These are phyloP conservation scores for Alternaria ethzedia DNA, from an alignment of 2,329 filamentous ascomycete genomes.

Conservation along the genomic window DNA sequence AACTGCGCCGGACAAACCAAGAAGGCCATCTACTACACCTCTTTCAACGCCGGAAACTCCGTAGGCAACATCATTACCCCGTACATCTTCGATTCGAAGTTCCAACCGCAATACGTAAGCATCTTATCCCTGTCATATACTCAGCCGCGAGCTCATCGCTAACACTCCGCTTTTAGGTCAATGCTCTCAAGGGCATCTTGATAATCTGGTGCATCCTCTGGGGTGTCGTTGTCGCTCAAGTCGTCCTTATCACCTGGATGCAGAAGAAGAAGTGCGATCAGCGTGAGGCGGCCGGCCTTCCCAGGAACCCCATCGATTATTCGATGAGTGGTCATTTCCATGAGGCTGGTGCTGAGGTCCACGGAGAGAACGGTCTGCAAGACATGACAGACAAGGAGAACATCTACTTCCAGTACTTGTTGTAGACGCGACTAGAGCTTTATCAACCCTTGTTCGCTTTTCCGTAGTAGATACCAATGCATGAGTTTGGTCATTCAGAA, in stretches of 20 bases:
- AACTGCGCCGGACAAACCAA: slow-evolving; percentile 74
- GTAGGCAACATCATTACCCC: slow-evolving; percentile 64
- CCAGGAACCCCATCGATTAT: slow-evolving; percentile 23
- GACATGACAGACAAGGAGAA: slow-evolving; percentile 33
- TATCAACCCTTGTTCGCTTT: background rate
- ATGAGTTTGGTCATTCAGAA: background rate
- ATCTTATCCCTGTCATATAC: background rate
- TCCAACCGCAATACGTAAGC: slow-evolving; percentile 30
- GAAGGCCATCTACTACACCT: slow-evolving; percentile 67
- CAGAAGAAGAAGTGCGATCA: slow-evolving; percentile 29
- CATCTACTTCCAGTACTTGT: slow-evolving; percentile 29
- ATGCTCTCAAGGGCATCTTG: slow-evolving; percentile 29
- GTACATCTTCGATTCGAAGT: slow-evolving; percentile 30
- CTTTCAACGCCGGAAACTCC: slow-evolving; percentile 68
- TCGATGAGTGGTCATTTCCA: slow-evolving; percentile 26
- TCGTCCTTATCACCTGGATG: slow-evolving; percentile 25
- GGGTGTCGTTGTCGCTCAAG: slow-evolving; percentile 22
- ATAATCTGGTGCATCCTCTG: slow-evolving; percentile 31
- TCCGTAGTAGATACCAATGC: background rate
- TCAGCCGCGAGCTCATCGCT: background rate
- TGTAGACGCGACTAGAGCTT: background rate
- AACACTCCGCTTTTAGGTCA: slow-evolving; percentile 10
- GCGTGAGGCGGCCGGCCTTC: slow-evolving; percentile 28
- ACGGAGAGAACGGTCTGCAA: slow-evolving; percentile 30
- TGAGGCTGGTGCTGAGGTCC: slow-evolving; percentile 23